Evolutionary conservation across 108 stramenopile genomes (phyloP).

Genomic region (Schizochytrium sp.): DNA sequence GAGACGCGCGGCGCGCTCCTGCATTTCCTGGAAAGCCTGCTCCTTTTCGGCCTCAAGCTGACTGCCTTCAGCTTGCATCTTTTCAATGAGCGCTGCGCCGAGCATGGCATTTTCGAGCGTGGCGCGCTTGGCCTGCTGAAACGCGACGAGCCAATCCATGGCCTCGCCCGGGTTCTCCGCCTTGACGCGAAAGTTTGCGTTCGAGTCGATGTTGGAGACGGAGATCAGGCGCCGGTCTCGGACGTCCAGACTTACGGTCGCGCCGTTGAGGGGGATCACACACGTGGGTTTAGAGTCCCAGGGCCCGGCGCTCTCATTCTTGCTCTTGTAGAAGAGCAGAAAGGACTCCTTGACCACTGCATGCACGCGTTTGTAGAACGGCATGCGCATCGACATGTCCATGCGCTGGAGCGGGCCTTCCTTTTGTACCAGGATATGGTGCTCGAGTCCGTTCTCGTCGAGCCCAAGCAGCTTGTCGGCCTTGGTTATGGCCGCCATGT

Average conservation of each 20-base stretch:
- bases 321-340: neutral
- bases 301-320: neutral
- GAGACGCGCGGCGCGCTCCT: neutral
- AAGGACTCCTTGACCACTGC: neutral
- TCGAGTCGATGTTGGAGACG: neutral
- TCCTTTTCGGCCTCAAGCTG: slow-evolving; percentile 6
- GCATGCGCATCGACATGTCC: neutral
- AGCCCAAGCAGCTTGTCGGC: slow-evolving; percentile 15
- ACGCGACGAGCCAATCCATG: slow-evolving; percentile 8
- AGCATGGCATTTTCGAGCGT: slow-evolving; percentile 7
- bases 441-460: neutral
- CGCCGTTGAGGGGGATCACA: neutral
- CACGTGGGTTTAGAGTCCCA: neutral
- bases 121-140: neutral
- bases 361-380: neutral
- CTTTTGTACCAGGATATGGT: neutral
- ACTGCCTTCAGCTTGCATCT: neutral
- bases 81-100: neutral
- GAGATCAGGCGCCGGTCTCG: neutral
- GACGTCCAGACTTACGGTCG: neutral
- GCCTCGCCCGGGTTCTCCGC: neutral
- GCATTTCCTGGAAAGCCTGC: neutral
- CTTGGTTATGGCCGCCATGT: neutral
- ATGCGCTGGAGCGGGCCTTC: neutral
- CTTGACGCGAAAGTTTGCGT: neutral